Conservation (phyloP, 2,329 filamentous ascomycete species). For the Macrophomina tecta region DNA sequence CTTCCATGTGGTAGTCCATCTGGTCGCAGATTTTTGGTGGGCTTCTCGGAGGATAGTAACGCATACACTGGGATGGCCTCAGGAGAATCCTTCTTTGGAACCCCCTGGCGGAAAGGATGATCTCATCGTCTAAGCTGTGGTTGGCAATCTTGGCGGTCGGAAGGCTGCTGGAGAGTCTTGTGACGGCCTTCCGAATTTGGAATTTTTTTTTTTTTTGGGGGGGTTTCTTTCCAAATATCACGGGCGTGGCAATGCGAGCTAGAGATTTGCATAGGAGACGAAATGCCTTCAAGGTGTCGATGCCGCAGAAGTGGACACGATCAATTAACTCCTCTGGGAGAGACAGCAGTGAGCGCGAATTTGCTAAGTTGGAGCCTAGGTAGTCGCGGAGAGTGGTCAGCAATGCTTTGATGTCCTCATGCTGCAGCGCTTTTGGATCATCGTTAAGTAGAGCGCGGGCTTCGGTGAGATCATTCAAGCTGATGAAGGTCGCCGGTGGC, state of each 20-base stretch:
- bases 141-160: not conserved
- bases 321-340: constrained; percentile 7
- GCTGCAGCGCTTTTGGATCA: not conserved
- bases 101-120: not conserved
- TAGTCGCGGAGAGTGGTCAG: not conserved
- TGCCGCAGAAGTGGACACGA: not conserved
- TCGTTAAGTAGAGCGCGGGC: not conserved
- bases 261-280: not conserved
- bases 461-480: not conserved
- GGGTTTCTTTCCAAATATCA: not conserved
- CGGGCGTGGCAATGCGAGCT: not conserved
- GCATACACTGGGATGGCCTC: not conserved
- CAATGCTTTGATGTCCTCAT: not conserved
- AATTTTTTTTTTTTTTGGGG: too few species aligned
- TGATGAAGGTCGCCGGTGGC: not conserved
- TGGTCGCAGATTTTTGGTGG: not conserved
- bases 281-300: not conserved
- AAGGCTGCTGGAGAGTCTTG: not conserved
- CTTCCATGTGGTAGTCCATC: not conserved
- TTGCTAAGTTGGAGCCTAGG: not conserved
- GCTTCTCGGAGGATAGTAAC: not conserved
- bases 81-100: not conserved
- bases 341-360: not conserved
- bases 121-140: not conserved
- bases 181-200: not conserved